Evolutionary conservation across 225 moss, liverwort and hornwort species (phyloP).

Genomic region (Ulota crispa): DNA sequence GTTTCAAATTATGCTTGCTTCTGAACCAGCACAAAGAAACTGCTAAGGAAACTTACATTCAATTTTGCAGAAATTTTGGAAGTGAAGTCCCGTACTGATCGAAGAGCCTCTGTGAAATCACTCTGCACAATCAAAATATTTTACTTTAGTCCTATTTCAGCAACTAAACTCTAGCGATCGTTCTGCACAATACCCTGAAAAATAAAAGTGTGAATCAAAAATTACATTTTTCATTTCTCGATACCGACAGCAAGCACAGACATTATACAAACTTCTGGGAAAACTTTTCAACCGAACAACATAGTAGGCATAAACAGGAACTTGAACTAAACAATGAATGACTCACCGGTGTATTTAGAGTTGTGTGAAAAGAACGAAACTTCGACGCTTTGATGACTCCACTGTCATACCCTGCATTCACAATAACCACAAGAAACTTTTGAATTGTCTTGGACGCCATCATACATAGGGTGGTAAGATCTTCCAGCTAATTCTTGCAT

Average conservation of each 20-base stretch:
- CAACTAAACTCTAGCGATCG: background rate
- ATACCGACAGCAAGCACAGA: background rate
- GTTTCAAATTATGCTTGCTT: background rate
- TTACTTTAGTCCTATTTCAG: background rate
- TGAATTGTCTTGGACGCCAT: background rate
- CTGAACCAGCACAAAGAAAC: background rate
- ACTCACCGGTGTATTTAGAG: slow-evolving; percentile 70
- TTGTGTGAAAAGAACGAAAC: slow-evolving; percentile 82
- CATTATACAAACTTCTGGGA: background rate
- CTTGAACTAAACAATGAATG: background rate
- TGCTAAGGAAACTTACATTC: slow-evolving; percentile 51
- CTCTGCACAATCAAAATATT: slow-evolving; percentile 33
- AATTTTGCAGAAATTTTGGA: slow-evolving; percentile 59
- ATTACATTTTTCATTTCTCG: background rate
- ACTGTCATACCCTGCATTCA: slow-evolving; percentile 63
- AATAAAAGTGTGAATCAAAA: background rate
- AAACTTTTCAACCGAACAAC: background rate
- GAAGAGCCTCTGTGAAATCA: slow-evolving; percentile 74
- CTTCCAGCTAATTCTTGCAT: background rate
- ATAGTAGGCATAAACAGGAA: background rate
- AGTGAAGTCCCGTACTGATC: slow-evolving; percentile 70
- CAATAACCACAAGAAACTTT: background rate
- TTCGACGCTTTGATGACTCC: slow-evolving; percentile 79
- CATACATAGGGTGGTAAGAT: background rate
- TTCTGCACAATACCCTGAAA: background rate